Conservation (phyloP, 805 yeast genomes). For the Cyberlindnera mycetangii region DNA sequence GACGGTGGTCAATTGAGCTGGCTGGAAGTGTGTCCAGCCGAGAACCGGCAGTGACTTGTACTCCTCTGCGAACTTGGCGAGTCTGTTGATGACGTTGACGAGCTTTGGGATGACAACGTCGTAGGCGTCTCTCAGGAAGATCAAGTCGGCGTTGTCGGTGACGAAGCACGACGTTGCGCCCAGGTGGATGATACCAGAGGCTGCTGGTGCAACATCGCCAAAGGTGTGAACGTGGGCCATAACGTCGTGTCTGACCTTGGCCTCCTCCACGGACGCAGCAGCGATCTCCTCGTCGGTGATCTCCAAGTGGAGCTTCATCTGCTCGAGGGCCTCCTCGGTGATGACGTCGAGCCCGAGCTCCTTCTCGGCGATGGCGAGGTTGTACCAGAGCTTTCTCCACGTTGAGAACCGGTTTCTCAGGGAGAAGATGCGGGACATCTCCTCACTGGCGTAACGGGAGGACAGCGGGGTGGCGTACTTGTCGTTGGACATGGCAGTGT, state of each 20-base stretch:
- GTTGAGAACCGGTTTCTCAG: slow-evolving; percentile 92
- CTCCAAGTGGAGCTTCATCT: slow-evolving; percentile 72
- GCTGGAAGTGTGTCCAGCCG: slow-evolving; percentile 99
- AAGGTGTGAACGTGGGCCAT: slow-evolving; percentile 98
- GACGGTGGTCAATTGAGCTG: slow-evolving; percentile 97
- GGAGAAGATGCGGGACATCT: slow-evolving; percentile 93
- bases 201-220: slow-evolving; percentile 90
- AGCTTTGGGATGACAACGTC: slow-evolving; percentile 91
- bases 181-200: slow-evolving; percentile 95
- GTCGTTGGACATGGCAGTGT: slow-evolving; percentile 46
- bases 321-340: slow-evolving; percentile 86
- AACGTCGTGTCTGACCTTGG: slow-evolving; percentile 97
- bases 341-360: slow-evolving; percentile 83
- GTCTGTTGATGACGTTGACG: slow-evolving; percentile 91
- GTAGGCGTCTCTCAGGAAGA: slow-evolving; percentile 93
- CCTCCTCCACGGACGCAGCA: slow-evolving; percentile 88
- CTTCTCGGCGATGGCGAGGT: slow-evolving; percentile 92
- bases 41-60: slow-evolving; percentile 94
- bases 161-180: slow-evolving; percentile 99
- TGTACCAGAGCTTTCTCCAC: slow-evolving; percentile 97
- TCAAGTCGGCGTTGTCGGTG: slow-evolving; percentile 96
- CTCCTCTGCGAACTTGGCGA: slow-evolving; percentile 82
- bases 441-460: slow-evolving; percentile 95
- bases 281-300: slow-evolving; percentile 93
- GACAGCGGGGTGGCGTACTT: slow-evolving; percentile 90